Percentiles rank a stretch among this genome's conserved stretches.
Conservation (phyloP, 1,284 basidiomycete genomes). For the Trichosporon ovoides region DNA sequence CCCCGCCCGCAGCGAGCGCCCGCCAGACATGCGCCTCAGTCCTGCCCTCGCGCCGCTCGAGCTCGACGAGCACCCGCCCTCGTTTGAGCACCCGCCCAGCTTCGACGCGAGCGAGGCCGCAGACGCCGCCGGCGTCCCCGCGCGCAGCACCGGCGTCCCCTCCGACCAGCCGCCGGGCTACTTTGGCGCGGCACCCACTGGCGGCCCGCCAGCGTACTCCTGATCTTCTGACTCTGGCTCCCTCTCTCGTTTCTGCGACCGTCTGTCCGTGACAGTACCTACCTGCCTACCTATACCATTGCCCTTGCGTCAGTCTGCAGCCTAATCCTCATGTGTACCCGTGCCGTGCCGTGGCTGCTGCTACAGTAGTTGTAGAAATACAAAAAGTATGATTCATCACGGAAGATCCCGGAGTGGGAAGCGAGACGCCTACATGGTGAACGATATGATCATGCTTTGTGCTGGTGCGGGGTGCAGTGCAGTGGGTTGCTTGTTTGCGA, state of each 20-base stretch:
- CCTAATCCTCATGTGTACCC: no score
- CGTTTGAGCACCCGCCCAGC: slow-evolving; percentile 39
- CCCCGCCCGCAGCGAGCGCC: not conserved
- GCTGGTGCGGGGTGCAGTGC: not conserved
- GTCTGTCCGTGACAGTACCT: no score
- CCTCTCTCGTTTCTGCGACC: no score
- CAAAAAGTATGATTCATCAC: no score
- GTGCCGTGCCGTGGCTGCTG: no score
- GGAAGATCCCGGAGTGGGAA: no score
- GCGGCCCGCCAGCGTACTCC: slow-evolving; percentile 33
- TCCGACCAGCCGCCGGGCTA: slow-evolving; percentile 34
- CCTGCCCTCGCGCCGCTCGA: not conserved
- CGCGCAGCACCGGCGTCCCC: not conserved
- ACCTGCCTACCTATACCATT: not conserved
- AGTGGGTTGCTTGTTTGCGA: not conserved
- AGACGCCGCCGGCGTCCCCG: slow-evolving; percentile 27
- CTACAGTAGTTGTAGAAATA: no score
- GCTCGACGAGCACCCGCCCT: slow-evolving; percentile 31
- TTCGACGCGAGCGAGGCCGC: slow-evolving; percentile 47
- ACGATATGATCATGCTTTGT: no score
- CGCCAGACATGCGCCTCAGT: not conserved
- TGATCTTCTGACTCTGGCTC: no score
- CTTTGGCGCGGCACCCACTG: slow-evolving; percentile 21
- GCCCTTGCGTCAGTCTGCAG: no score
- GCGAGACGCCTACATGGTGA: no score